A percentile compares a stretch with the other conserved stretches of the same genome.
phyloP scores from a whole-genome alignment of 352 stramenopile genomes.

The Globisporangium abappressorium region DNA sequence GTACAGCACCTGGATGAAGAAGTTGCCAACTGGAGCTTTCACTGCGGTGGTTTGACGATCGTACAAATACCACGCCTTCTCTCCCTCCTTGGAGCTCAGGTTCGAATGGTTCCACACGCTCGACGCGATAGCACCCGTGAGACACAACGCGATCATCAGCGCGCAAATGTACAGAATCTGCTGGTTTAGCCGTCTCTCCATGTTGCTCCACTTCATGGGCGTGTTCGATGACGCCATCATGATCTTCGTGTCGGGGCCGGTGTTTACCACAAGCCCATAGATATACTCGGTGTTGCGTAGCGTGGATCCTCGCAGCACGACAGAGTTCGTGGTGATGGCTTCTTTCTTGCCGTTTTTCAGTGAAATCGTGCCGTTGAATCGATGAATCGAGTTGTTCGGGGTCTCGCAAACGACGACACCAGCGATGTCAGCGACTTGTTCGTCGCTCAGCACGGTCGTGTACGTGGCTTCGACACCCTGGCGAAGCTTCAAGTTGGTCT shows the following conservation, averaged over 20 bases:
- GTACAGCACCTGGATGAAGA: slow-evolving; percentile 91
- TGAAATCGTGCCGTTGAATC: slow-evolving; percentile 86
- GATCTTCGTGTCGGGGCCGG: slow-evolving; percentile 86
- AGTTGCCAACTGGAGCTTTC: slow-evolving; percentile 58
- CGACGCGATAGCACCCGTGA: slow-evolving; percentile 59
- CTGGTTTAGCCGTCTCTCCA: slow-evolving; percentile 75
- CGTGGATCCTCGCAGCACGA: slow-evolving; percentile 86
- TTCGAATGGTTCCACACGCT: slow-evolving; percentile 70
- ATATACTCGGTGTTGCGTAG: slow-evolving; percentile 92
- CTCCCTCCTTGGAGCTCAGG: slow-evolving; percentile 29
- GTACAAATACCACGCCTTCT: slow-evolving; percentile 73
- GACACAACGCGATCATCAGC: slow-evolving; percentile 76
- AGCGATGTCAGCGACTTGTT: slow-evolving; percentile 42
- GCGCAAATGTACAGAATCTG: slow-evolving; percentile 85
- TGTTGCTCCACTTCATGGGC: slow-evolving; percentile 88
- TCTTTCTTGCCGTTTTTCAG: slow-evolving; percentile 59
- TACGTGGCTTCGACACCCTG: slow-evolving; percentile 80
- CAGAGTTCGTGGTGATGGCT: slow-evolving; percentile 69
- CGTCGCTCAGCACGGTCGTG: slow-evolving; percentile 52
- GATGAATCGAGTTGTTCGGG: slow-evolving; percentile 90
- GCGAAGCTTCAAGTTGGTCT: slow-evolving; percentile 92
- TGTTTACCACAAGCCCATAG: slow-evolving; percentile 91
- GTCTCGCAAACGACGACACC: slow-evolving; percentile 75
- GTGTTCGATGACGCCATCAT: slow-evolving; percentile 83
- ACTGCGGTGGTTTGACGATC: slow-evolving; percentile 48